These are phyloP conservation scores for Ceratocystis alfenasii DNA, from an alignment of 2,329 filamentous ascomycete species.

Conservation along the genomic window DNA sequence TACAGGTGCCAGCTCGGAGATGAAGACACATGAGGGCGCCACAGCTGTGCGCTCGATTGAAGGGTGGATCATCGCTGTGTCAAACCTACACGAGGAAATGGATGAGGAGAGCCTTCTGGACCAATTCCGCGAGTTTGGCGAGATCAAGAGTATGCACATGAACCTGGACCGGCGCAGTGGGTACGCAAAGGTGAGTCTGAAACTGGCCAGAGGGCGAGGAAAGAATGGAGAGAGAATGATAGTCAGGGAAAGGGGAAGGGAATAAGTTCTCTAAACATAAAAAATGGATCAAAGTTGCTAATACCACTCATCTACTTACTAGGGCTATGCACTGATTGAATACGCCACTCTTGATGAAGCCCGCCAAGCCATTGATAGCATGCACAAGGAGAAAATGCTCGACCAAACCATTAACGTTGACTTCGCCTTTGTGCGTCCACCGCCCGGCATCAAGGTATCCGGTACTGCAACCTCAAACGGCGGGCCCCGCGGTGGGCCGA, in stretches of 20 bases:
- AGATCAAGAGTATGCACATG: constrained; percentile 77
- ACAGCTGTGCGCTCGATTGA: constrained; percentile 77
- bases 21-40: constrained; percentile 61
- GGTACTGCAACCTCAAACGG: constrained; percentile 25
- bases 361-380: constrained; percentile 67
- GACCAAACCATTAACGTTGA: constrained; percentile 73
- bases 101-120: constrained; percentile 74
- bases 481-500: constrained; percentile 29
- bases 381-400: constrained; percentile 64
- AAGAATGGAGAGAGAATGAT: background rate
- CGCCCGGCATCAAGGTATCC: constrained; percentile 42
- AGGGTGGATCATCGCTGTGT: constrained; percentile 79
- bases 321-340: constrained; percentile 80
- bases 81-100: constrained; percentile 78
- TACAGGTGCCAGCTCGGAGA: constrained; percentile 39
- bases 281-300: background rate
- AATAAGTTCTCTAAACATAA: background rate
- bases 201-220: background rate
- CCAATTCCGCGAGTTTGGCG: constrained; percentile 70
- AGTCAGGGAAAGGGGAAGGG: background rate
- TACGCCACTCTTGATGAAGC: constrained; percentile 70
- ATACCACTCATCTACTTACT: background rate
- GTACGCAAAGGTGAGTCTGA: constrained; percentile 60
- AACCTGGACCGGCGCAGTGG: constrained; percentile 73
- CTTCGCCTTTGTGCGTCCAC: constrained; percentile 74